Evolutionary conservation across 306 rosid genomes (phyloP), one percentile per base, ranked within the genome.

Genomic region (Sesbania bispinosa): DNA sequence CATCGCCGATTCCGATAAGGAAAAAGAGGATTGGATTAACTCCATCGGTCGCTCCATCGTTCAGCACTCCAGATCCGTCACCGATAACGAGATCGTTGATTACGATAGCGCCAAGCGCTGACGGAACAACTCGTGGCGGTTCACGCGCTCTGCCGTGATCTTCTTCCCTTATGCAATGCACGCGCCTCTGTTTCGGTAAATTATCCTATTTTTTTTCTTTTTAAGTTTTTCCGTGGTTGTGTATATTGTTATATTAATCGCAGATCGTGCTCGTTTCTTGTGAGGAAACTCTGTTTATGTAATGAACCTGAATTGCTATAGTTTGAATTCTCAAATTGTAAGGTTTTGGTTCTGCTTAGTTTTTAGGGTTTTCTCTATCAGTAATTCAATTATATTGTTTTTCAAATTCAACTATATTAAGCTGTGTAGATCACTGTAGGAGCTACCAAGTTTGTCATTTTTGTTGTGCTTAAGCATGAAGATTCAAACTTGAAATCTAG

Each of bases 11-110:
- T 81, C 88, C 4, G 88, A 85, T 76, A 84, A 82, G 73, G 90
- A 85, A 62, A 85, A 81, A 77, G 90, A 84, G 76, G 90, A 85
- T 10, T 85, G 90, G 93, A 88, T 85, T 84, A 88, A 84, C 68
- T 83, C 90, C 48, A 81, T 88, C 24, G 93, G 93, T 0, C 77
- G 90, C 52, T 85, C 86, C 27, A 85, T 88, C 45, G 90, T 88
- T 45, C 90, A 85, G 81, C 88, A 79, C 62, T 88, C 93, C 21
- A 76, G 87, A 72, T 88, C 93, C 29, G 88, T 88, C 67, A 85
- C 90, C 16, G 88, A 85, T 45, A 81, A 85, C 13, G 93, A 88
- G 74, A 77, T 88, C 32, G 83, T 88, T 20, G 93, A 88, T 84
- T 88, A 88, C 62, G 87, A 85, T 48, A 85, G 77, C 36, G 11